Conservation (phyloP, 1,284 basidiomycete species). For the Puccinia hordei region DNA sequence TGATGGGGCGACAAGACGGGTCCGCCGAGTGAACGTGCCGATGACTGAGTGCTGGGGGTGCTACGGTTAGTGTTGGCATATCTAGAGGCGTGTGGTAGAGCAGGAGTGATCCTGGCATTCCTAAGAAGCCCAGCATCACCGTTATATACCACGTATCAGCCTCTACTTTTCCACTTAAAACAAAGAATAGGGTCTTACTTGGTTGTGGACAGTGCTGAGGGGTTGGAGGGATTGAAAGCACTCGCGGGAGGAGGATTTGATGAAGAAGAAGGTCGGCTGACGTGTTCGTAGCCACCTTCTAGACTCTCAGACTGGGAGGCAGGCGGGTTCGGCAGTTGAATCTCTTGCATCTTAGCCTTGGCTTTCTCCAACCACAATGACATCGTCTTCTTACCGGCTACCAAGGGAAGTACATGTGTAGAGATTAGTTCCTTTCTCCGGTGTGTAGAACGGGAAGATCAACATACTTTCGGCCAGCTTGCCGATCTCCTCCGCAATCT, state of each 20-base stretch:
- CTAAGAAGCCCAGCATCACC: not conserved
- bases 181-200: not conserved
- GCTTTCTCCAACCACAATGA: constrained; percentile 43
- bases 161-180: not conserved
- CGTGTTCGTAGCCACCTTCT: not conserved
- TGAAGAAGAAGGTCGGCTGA: not conserved
- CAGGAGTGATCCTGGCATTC: constrained; percentile 22
- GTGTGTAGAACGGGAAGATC: not conserved
- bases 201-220: not conserved
- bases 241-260: constrained; percentile 2
- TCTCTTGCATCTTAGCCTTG: constrained; percentile 47
- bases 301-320: not conserved
- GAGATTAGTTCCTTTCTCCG: not conserved
- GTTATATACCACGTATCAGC: not conserved
- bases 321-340: constrained; percentile 30
- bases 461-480: constrained; percentile 48
- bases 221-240: not conserved
- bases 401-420: not conserved
- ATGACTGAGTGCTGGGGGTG: not conserved
- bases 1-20: not conserved
- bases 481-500: constrained; percentile 46
- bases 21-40: constrained; percentile 4
- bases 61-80: constrained; percentile 21
- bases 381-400: constrained; percentile 48
- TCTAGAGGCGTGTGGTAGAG: constrained; percentile 42